Evolutionary conservation across 1,284 basidiomycete species (phyloP).

Genomic region (Apiotrichum brassicae): DNA sequence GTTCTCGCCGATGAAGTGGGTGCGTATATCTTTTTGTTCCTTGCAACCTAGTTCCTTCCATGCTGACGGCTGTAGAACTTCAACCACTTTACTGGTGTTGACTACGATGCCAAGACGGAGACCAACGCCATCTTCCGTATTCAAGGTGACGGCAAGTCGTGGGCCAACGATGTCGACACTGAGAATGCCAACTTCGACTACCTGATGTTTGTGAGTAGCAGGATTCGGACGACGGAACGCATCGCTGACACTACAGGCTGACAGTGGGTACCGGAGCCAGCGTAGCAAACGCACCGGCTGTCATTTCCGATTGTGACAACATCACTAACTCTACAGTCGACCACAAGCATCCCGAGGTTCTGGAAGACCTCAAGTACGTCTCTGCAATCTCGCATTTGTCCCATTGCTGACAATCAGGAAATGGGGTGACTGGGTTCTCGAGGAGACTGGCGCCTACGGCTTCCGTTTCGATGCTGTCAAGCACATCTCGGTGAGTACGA

Average conservation of each 20-base stretch:
- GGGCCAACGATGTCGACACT: slow-evolving; percentile 51
- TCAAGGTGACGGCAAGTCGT: slow-evolving; percentile 54
- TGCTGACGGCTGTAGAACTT: slow-evolving; percentile 29
- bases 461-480: slow-evolving; percentile 87
- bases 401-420: slow-evolving; percentile 30
- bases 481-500: slow-evolving; percentile 42
- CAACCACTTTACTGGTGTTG: slow-evolving; percentile 61
- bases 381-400: background rate
- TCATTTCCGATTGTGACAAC: background rate
- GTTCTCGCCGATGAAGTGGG: slow-evolving; percentile 52
- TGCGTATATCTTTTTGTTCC: too few relatives aligned
- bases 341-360: slow-evolving; percentile 72
- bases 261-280: slow-evolving; percentile 4
- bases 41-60: too few relatives aligned
- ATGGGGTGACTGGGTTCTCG: slow-evolving; percentile 55
- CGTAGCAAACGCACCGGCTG: background rate
- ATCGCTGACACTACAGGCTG: slow-evolving; percentile 9
- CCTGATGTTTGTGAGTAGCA: slow-evolving; percentile 41
- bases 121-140: slow-evolving; percentile 59
- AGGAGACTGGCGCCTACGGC: slow-evolving; percentile 72
- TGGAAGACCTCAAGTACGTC: slow-evolving; percentile 36
- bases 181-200: slow-evolving; percentile 50
- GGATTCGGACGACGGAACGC: background rate
- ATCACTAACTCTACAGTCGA: slow-evolving; percentile 53
- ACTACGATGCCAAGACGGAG: slow-evolving; percentile 70